Evolutionary conservation across 1,139 yeast species (phyloP).

Genomic region (Candida labiduridarum): DNA sequence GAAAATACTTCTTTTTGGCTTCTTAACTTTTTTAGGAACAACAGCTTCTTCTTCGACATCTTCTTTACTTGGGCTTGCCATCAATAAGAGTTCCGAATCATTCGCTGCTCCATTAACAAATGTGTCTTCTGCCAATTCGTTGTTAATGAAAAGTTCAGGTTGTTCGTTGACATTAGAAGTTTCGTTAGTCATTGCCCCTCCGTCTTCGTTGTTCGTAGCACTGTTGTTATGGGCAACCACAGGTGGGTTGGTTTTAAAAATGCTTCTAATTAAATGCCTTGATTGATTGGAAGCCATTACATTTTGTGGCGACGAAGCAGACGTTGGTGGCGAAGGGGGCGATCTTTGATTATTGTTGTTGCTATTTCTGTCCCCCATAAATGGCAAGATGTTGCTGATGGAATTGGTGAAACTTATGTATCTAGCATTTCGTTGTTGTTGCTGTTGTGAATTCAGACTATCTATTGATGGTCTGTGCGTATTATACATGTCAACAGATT

Average conservation of each 20-base stretch:
- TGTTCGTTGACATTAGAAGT: conserved; percentile 8
- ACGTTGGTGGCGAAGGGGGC: conserved; percentile 23
- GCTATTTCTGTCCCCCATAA: conserved; percentile 41
- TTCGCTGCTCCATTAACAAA: conserved; percentile 6
- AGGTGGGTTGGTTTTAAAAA: conserved; percentile 32
- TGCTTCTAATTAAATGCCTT: conserved; percentile 44
- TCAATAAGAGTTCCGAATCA: conserved; percentile 19
- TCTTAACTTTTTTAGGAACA: conserved; percentile 29
- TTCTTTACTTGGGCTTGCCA: conserved; percentile 26
- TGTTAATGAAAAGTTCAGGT: conserved; percentile 12
- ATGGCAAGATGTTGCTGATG: conserved; percentile 45
- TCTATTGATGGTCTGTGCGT: conserved; percentile 15
- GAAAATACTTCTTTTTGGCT: conserved; percentile 41
- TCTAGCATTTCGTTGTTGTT: conserved; percentile 23
- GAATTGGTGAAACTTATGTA: conserved; percentile 42
- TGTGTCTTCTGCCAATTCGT: conserved; percentile 6
- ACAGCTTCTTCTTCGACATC: conserved; percentile 24
- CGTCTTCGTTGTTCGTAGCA: not conserved
- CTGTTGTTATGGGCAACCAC: conserved; percentile 2
- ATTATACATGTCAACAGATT: conserved; percentile 35
- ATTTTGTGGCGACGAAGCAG: conserved; percentile 13
- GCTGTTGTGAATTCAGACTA: conserved; percentile 23
- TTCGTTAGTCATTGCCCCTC: conserved; percentile 6
- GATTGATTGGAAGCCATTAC: conserved; percentile 21
- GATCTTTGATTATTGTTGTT: conserved; percentile 22